Evolutionary conservation across 306 rosid genomes (phyloP), one percentile per base, ranked within the genome.

Genomic region (Ammopiptanthus mongolicus): DNA sequence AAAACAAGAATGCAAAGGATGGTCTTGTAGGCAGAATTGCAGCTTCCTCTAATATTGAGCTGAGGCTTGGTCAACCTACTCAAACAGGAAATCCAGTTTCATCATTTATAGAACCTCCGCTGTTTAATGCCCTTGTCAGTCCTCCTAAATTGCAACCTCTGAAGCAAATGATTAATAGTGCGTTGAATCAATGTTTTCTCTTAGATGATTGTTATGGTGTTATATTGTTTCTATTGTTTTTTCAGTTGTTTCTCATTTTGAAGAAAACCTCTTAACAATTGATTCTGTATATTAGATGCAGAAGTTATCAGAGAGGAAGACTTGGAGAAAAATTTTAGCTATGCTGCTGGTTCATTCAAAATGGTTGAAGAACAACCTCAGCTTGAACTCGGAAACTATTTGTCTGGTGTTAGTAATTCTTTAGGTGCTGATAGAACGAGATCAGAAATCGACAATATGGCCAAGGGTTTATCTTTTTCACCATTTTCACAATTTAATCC

Each of bases 41-140:
- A 71, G 73, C 87, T 69, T 62, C 59, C 68, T 90, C 92, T 52
- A 86, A 82, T 77, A 58, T 87, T 65, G 89, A 86, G 77, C 80
- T 86, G 69, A 84, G 83, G 81, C 92, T 87, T 73, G 96, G 92
- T 71, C 92, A 90, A 73, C 84, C 87, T 57, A 77, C 79, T 67
- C 83, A 82, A 60, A 75, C 73, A 25, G 83, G 86, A 81, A 76
- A 70, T 71, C 65, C 81, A 75, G 78, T 80, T 80, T 46, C 57
- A 21, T 67, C 90, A 17, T 60, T 82, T 56, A 22, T 36, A 36
- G 88, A 87, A 73, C 78, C 86, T 53, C 86, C 74, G 15, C 71
- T 53, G 47, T 69, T 82, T 77, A 80, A 69, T 69, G 66, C 86
- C 21, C 70, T 42, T 64, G 80, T 36, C 70, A 71, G 82, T 81